phyloP scores from a whole-genome alignment of 1,139 yeast species.

The Magnusiomyces suaveolens region DNA sequence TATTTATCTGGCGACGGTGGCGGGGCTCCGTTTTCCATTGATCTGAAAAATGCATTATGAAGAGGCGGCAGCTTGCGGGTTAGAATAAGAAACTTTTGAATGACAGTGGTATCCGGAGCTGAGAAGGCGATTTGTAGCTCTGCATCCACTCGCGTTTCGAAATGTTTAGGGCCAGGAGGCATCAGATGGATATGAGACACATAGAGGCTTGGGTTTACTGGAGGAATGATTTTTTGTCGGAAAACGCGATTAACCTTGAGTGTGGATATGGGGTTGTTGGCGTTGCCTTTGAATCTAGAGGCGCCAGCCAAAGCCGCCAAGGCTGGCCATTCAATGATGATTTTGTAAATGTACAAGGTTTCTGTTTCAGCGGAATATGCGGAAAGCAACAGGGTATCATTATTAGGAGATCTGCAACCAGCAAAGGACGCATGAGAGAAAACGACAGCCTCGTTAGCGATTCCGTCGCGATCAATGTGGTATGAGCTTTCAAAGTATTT shows the following conservation, averaged over 20 bases:
- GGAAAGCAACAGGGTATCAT: conserved; percentile 41
- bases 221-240: conserved; percentile 10
- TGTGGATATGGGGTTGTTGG: conserved; percentile 9
- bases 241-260: conserved; percentile 10
- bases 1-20: background rate
- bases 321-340: conserved; percentile 53
- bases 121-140: conserved; percentile 34
- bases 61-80: conserved; percentile 28
- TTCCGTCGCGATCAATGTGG: conserved; percentile 17
- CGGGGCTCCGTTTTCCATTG: conserved; percentile 6
- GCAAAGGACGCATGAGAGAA: conserved; percentile 50
- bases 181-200: conserved; percentile 27
- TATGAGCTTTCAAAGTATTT: conserved; percentile 27
- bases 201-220: conserved; percentile 13
- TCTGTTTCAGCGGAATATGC: conserved; percentile 39
- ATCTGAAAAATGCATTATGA: conserved; percentile 24
- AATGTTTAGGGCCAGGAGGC: conserved; percentile 20
- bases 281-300: background rate
- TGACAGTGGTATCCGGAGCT: conserved; percentile 15
- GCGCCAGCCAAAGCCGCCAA: conserved; percentile 11
- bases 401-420: conserved; percentile 35
- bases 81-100: conserved; percentile 22
- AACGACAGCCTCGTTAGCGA: conserved; percentile 14
- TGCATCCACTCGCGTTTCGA: conserved; percentile 31
- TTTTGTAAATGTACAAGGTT: conserved; percentile 40